Evolutionary conservation across 2,329 filamentous ascomycete genomes (phyloP), one percentile per base, ranked within the genome.

Genomic region (Ceratocystis cubensis): DNA sequence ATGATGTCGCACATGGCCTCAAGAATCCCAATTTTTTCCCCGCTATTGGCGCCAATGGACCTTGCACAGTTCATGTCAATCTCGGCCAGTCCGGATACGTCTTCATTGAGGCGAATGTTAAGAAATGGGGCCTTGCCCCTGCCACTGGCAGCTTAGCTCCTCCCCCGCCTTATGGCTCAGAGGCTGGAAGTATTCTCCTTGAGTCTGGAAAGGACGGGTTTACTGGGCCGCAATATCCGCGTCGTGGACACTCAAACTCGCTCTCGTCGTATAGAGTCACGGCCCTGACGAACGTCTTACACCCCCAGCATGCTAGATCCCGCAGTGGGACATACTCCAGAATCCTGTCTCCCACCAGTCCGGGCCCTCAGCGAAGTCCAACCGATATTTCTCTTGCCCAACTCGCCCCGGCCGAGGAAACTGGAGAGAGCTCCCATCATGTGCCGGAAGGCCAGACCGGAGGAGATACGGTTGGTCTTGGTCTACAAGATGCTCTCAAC

Each of bases 81-180:
- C 95, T 99, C 75, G 94, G 94, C 6, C 94, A 99, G 75, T 90
- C 94, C 73, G 94, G 94, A 44, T 99, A 97, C 73, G 94, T 99
- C 62, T 99, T 97, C 73, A 97, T 99, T 71, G 94, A 99, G 77
- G 94, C 93, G 69, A 99, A 99, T 73, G 94, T 99, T 69, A 99
- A 99, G 84, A 99, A 97, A 80, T 99, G 94, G 94, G 94, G 94
- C 1, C 80, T 99, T 66, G 94, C 94, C 61, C 94, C 94, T 4
- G 95, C 95, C 83, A 96, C 91, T 1, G 94, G 94, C 68, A 96
- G 91, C 72, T 81, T 99, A 68, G 94, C 94, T 33, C 94, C 94
- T 17, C 94, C 94, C 56, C 94, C 94, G 63, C 94, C 94, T 1
- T 99, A 99, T 74, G 94, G 94, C 61, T 96, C 91, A 69, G 94